Evolutionary conservation across 176 grass and related monocot genomes (phyloP).

Genomic region (Oryza longistaminata): DNA sequence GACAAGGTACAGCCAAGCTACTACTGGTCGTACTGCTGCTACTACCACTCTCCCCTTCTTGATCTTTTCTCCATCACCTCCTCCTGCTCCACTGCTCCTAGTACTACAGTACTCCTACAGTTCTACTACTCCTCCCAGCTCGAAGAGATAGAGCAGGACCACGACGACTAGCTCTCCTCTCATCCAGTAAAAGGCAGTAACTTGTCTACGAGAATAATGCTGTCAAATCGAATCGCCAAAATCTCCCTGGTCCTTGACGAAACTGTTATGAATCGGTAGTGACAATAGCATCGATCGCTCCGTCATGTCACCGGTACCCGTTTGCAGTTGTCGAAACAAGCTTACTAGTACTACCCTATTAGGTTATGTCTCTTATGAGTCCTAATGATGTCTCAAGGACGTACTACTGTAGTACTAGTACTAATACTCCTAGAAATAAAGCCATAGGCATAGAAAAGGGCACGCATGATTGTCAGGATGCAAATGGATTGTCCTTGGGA

Average conservation of each 20-base stretch:
- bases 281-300: slow-evolving; percentile 26
- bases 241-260: not conserved
- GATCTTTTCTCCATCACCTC: slow-evolving; percentile 43
- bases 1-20: slow-evolving; percentile 55
- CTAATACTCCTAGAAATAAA: not conserved
- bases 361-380: not conserved
- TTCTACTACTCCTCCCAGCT: not conserved
- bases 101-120: not conserved
- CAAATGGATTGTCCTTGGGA: not conserved
- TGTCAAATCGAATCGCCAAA: slow-evolving; percentile 52
- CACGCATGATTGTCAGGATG: not conserved
- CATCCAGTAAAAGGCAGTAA: not conserved
- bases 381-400: not conserved
- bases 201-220: slow-evolving; percentile 46
- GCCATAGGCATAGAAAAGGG: slow-evolving; percentile 21
- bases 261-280: slow-evolving; percentile 20
- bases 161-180: not conserved
- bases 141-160: not conserved
- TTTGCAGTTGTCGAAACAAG: not conserved
- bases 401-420: not conserved
- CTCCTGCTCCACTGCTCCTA: not conserved
- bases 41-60: not conserved
- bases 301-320: slow-evolving; percentile 19
- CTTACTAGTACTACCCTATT: not conserved
- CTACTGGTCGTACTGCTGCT: not conserved